Evolutionary conservation across 805 yeast species (phyloP), one percentile per base, ranked within the genome.

Genomic region (Naumovozyma dairenensis): DNA sequence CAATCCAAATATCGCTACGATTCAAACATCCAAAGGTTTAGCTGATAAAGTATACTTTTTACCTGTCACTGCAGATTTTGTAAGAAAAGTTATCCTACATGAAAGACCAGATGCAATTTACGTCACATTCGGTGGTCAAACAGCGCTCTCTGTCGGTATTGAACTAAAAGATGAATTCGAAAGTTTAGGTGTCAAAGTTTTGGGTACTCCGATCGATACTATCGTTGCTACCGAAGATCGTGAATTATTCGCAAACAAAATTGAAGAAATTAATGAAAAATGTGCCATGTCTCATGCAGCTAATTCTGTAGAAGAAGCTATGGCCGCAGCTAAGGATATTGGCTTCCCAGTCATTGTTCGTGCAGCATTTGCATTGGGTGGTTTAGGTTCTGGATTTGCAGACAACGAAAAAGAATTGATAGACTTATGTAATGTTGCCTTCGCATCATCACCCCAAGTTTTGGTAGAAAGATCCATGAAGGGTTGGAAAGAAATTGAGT

Each of bases 401-500:
- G 81, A 83, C 47, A 81, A 85, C 57, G 85, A 83, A 55, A 62
- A 71, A 44, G 87, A 89, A 65, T 72, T 89, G 53, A 70, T 80
- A 37, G 87, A 75, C 29, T 70, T 89, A 46, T 86, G 96, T 68
- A 74, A 76, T 55, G 78, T 81, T 57, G 96, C 97, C 0, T 86
- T 89, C 60, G 95, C 97, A 33, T 74, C 93, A 19, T 80, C 95
- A 37, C 96, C 98, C 9, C 98, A 89, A 67, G 94, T 89, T 36
- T 71, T 89, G 44, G 92, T 89, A 43, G 98, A 89, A 69, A 77
- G 78, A 58, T 85, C 96, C 30, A 83, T 89, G 94, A 92, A 92
- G 67, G 98, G 98, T 44, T 89, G 98, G 98, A 89, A 89, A 62
- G 98, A 89, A 67, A 82, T 89, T 51, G 98, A 89, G 66, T 89